Base-by-base conservation (phyloP, 2,329 filamentous ascomycete species). In the Teratosphaeria zuluensis region DNA sequence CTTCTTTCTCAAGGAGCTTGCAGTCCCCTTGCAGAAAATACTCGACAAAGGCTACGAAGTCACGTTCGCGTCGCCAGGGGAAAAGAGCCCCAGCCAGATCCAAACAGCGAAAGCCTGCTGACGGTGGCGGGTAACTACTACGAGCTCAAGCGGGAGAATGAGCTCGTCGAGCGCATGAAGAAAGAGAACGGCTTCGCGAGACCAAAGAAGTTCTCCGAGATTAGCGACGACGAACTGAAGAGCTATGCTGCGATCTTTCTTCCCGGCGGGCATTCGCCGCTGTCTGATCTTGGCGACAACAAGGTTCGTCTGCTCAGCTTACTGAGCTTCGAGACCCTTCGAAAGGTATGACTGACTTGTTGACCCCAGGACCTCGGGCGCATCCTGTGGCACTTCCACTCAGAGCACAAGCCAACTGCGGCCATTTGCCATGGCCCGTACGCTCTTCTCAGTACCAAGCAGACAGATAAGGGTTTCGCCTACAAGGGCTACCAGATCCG, bases 381-480 rank as follows among this genome's bases (percentile, higher is more conserved):
- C 3, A 75, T 78, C 3, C 55, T 79, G 55, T 63, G 61, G 1
- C 73, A 75, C 32, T 78, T 78, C 62, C 74, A 78, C 56, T 53
- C 54, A 1, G 61, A 70, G 59, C 64, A 69, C 3, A 78, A 78
- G 61, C 76, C 77, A 0, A 78, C 77, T 0, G 76, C 75, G 1
- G 73, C 71, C 2, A 73, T 78, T n/a, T 78, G 77, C 46, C 76
- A 79, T 57, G 77, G 77, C 1, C 76, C 76, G 0, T 77, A 74
- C 63, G 77, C 75, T 1, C 70, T 78, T 42, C 58, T 79, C 14
- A 75, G 72, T 4, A 78, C 76, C 0, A 75, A 74, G 62, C 61
- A 65, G 16, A 73, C 70, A 0, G 66, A 68, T 54, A 68, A 69
- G 0, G 65, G 69, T 32, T 78, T 78, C 55, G 73, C 70, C 28